phyloP scores from a whole-genome alignment of 1,284 basidiomycete species.

The Chalciporus piperatoides region DNA sequence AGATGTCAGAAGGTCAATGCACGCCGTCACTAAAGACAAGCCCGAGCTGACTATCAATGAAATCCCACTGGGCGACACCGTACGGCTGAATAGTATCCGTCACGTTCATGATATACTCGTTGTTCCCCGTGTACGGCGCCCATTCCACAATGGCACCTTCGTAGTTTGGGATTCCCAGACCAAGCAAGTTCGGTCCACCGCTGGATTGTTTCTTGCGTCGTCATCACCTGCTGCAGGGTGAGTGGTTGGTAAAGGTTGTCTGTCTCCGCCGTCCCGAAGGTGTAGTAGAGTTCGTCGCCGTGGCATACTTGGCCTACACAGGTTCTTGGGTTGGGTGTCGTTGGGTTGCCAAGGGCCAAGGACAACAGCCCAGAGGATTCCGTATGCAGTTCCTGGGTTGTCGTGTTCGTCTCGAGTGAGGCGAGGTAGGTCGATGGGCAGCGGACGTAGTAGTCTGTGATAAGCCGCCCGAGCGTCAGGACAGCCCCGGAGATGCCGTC shows the following conservation, averaged over 20 bases:
- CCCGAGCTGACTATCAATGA: slow-evolving; percentile 2
- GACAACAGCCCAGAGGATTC: slow-evolving; percentile 8
- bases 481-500: slow-evolving; percentile 4
- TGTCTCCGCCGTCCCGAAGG: slow-evolving; percentile 13
- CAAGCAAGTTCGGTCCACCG: slow-evolving; percentile 13
- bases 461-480: not conserved
- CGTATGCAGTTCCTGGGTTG: slow-evolving; percentile 15
- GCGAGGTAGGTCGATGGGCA: slow-evolving; percentile 14
- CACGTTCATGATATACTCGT: slow-evolving; percentile 8
- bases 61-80: slow-evolving; percentile 8
- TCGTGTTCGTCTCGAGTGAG: slow-evolving; percentile 12
- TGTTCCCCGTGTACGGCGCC: slow-evolving; percentile 10
- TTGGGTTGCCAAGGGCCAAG: slow-evolving; percentile 9
- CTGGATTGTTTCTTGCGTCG: slow-evolving; percentile 7
- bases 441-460: slow-evolving; percentile 7
- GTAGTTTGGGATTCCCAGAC: slow-evolving; percentile 14
- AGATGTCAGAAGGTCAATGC: not conserved
- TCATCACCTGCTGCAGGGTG: slow-evolving; percentile 5
- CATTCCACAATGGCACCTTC: slow-evolving; percentile 9
- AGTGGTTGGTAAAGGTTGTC: slow-evolving; percentile 14
- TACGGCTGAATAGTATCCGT: slow-evolving; percentile 4
- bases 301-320: slow-evolving; percentile 14
- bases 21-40: slow-evolving; percentile 2
- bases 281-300: slow-evolving; percentile 12
- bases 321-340: slow-evolving; percentile 9